Conservation (phyloP, 148 eudicot species). For the Spergularia marina region DNA sequence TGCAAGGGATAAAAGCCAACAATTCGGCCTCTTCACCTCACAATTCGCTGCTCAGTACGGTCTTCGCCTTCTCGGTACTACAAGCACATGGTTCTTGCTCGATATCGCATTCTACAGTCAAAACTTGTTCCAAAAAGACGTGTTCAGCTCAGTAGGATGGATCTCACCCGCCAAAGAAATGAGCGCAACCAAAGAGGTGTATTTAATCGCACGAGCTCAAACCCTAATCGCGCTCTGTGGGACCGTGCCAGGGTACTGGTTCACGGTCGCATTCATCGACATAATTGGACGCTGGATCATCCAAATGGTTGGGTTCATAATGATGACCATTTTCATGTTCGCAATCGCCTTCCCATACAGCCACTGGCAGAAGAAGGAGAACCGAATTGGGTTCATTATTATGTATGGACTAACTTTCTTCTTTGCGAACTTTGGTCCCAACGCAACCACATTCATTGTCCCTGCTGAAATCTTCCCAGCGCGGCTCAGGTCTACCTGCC, state of each 20-base stretch:
- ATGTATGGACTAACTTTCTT: constrained; percentile 58
- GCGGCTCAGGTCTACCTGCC: constrained; percentile 54
- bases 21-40: constrained; percentile 45
- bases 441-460: constrained; percentile 58
- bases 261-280: constrained; percentile 54
- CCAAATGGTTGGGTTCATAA: constrained; percentile 57
- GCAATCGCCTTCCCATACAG: constrained; percentile 60
- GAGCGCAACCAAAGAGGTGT: constrained; percentile 61
- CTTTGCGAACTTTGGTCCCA: constrained; percentile 65
- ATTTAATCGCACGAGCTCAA: constrained; percentile 50
- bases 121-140: constrained; percentile 68
- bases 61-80: constrained; percentile 51
- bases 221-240: constrained; percentile 61
- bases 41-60: constrained; percentile 54
- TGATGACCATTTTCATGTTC: constrained; percentile 78
- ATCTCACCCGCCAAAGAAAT: constrained; percentile 42
- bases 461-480: constrained; percentile 67
- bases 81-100: constrained; percentile 61
- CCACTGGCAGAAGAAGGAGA: constrained; percentile 37
- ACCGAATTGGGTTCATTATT: constrained; percentile 47
- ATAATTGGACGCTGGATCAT: constrained; percentile 50
- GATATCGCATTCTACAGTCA: constrained; percentile 75
- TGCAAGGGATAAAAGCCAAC: not conserved
- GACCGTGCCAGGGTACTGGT: constrained; percentile 75
- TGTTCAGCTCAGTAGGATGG: constrained; percentile 58